Evolutionary conservation across 345 rosid species (phyloP).

Genomic region (Brassica napus): Da-Ae NC_063440.1:23709001-23709500

Average conservation of each 20-base stretch:
- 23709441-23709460: neutral
- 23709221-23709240: slow-evolving; percentile 6
- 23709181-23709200: neutral
- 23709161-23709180: neutral
- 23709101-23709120: neutral
- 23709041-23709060: neutral
- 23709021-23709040: neutral
- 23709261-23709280: slow-evolving; percentile 7
- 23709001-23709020: neutral
- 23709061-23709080: neutral
- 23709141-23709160: neutral
- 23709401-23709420: slow-evolving; percentile 8
- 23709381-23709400: slow-evolving; percentile 7
- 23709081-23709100: neutral
- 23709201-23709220: slow-evolving; percentile 37
- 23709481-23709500: slow-evolving; percentile 37
- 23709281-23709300: neutral
- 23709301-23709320: slow-evolving; percentile 19
- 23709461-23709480: slow-evolving; percentile 39
- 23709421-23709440: neutral
- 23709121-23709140: neutral
- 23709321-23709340: slow-evolving; percentile 34
- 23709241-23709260: neutral
- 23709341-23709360: slow-evolving; percentile 13
- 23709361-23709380: neutral